These are phyloP conservation scores for Alternaria hordeiaustralica DNA, from an alignment of 2,329 filamentous ascomycete genomes.

Conservation along the genomic window DNA sequence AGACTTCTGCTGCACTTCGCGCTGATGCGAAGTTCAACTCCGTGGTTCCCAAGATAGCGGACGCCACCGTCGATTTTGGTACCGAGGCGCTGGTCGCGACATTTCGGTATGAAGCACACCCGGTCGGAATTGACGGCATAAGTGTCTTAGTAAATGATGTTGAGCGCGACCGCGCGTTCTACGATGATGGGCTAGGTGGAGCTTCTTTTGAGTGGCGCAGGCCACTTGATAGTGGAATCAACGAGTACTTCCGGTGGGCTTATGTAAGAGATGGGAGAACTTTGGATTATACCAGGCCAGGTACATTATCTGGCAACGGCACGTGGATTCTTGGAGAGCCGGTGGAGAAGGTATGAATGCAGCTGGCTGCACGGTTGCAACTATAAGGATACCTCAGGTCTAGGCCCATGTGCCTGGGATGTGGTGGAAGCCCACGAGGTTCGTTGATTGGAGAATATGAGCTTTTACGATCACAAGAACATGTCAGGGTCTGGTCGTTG, in stretches of 20 bases:
- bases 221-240: constrained; percentile 38
- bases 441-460: background rate
- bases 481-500: background rate
- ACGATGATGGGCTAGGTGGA: constrained; percentile 21
- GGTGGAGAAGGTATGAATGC: constrained; percentile 20
- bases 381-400: background rate
- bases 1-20: constrained; percentile 77
- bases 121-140: constrained; percentile 68
- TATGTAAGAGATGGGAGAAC: constrained; percentile 36
- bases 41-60: constrained; percentile 58
- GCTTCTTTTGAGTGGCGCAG: constrained; percentile 46
- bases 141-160: constrained; percentile 85
- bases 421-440: background rate
- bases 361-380: background rate
- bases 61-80: constrained; percentile 22
- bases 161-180: constrained; percentile 60
- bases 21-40: constrained; percentile 61
- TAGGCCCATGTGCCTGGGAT: background rate
- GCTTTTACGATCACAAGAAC: background rate
- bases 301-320: constrained; percentile 35
- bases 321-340: constrained; percentile 37
- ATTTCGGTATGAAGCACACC: constrained; percentile 62
- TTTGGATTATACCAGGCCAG: constrained; percentile 42
- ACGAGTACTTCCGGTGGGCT: constrained; percentile 48
- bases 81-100: constrained; percentile 60